Percentiles rank a stretch among this genome's conserved stretches.
phyloP scores from a whole-genome alignment of 495 filamentous ascomycete genomes.

The Hypomontagnella submonticulosa region DNA sequence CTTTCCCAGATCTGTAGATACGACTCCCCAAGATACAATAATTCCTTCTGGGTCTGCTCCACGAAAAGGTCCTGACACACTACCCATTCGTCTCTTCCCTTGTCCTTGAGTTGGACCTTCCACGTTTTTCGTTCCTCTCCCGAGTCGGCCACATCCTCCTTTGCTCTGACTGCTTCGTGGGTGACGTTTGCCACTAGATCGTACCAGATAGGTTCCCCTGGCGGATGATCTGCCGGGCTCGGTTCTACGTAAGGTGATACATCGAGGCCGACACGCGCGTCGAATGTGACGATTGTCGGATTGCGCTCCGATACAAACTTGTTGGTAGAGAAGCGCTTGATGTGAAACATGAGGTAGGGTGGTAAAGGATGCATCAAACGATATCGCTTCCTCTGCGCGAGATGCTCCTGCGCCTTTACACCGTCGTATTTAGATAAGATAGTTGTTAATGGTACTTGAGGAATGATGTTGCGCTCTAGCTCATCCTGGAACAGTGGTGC shows the following conservation, averaged over 20 bases:
- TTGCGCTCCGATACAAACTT: conserved; percentile 96
- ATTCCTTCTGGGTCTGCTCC: conserved; percentile 83
- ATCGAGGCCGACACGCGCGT: conserved; percentile 77
- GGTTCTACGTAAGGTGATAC: conserved; percentile 83
- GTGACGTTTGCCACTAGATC: conserved; percentile 97
- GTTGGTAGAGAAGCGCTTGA: conserved; percentile 96
- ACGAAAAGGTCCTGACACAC: conserved; percentile 95
- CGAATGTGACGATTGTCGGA: conserved; percentile 97
- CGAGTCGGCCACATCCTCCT: conserved; percentile 79
- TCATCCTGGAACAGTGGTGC: conserved; percentile 98
- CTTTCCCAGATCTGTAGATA: conserved; percentile 98
- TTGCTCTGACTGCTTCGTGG: conserved; percentile 81
- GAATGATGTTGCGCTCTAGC: conserved; percentile 90
- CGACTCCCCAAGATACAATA: conserved; percentile 89
- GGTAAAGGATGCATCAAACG: conserved; percentile 92
- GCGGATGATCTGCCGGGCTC: conserved; percentile 61
- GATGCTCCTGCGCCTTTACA: conserved; percentile 83
- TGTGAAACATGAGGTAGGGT: conserved; percentile 91
- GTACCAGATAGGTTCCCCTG: conserved; percentile 90
- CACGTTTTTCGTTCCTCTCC: conserved; percentile 88
- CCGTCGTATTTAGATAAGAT: conserved; percentile 97
- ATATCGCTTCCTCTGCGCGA: conserved; percentile 86
- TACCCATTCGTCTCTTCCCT: conserved; percentile 82
- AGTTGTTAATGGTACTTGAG: conserved; percentile 89
- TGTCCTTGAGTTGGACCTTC: conserved; percentile 73